A percentile compares a stretch with the other conserved stretches of the same genome.
Evolutionary conservation across 441 rosid genomes (phyloP).

Genomic region (Gossypium aridum): DNA sequence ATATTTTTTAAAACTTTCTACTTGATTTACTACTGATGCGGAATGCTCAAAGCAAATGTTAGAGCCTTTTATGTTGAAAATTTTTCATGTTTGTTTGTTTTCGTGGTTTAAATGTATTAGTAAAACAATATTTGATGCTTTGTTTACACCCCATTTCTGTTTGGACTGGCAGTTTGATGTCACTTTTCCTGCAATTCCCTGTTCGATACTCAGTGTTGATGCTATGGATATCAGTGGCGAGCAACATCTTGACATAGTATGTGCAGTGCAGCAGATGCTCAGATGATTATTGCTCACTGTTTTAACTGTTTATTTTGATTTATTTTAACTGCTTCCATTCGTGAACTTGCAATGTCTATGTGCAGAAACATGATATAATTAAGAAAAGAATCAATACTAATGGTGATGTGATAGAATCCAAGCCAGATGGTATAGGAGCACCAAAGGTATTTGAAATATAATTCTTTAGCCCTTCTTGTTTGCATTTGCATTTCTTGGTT

Average conservation of each 20-base stretch:
- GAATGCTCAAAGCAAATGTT: neutral
- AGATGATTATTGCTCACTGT: neutral
- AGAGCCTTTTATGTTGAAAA: neutral
- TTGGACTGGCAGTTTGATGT: constrained; percentile 70
- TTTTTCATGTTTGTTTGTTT: neutral
- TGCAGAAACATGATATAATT: constrained; percentile 47
- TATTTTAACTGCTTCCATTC: neutral
- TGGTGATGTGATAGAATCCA: constrained; percentile 42
- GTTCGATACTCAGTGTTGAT: constrained; percentile 88
- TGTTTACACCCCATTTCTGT: neutral
- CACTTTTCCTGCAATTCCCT: constrained; percentile 83
- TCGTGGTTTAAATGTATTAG: neutral
- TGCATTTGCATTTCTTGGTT: neutral
- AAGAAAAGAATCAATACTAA: constrained; percentile 45
- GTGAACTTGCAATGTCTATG: neutral
- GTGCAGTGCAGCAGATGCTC: constrained; percentile 18
- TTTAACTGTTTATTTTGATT: neutral
- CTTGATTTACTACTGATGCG: neutral
- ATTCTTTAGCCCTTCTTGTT: neutral
- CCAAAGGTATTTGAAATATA: constrained; percentile 36
- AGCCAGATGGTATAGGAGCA: constrained; percentile 48
- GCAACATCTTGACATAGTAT: constrained; percentile 83
- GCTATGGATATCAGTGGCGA: constrained; percentile 98
- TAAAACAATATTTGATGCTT: neutral
- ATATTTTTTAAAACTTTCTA: neutral